Percentiles rank a stretch among this genome's conserved stretches.
Evolutionary conservation across 192 early-diverging fungal genomes (phyloP).

Genomic region (Gamsiella multidivaricata): DNA sequence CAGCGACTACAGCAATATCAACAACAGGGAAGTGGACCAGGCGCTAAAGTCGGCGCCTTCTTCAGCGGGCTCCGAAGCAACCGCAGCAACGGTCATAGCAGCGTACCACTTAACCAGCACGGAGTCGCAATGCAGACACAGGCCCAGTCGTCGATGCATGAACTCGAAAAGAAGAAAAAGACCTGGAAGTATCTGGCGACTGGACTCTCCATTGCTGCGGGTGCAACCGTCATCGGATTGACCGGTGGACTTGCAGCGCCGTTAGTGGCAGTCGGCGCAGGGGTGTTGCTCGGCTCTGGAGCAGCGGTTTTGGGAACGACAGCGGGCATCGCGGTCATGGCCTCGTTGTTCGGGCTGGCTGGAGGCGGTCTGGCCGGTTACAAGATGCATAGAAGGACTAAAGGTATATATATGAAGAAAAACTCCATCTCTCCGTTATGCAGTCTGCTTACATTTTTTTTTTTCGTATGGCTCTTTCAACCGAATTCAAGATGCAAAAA

Average conservation of each 20-base stretch:
- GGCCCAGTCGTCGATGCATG: constrained; percentile 56
- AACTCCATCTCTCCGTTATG: too few species aligned
- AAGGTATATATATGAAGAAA: too few species aligned
- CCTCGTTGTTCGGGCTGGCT: constrained; percentile 64
- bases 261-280: constrained; percentile 61
- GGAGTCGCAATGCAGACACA: constrained; percentile 45
- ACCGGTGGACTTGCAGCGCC: constrained; percentile 65
- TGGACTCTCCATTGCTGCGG: constrained; percentile 62
- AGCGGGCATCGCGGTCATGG: constrained; percentile 64
- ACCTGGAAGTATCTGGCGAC: constrained; percentile 63
- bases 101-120: constrained; percentile 31
- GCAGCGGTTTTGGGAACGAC: constrained; percentile 65
- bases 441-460: constrained; percentile 1
- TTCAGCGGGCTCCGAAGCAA: constrained; percentile 32
- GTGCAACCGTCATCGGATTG: constrained; percentile 66
- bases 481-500: neutral
- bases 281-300: constrained; percentile 59
- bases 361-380: constrained; percentile 67
- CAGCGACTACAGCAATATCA: constrained; percentile 19
- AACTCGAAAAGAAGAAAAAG: constrained; percentile 59
- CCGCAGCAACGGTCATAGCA: neutral
- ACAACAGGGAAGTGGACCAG: constrained; percentile 13
- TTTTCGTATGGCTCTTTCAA: neutral
- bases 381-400: constrained; percentile 40
- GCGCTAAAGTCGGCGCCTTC: constrained; percentile 26